A percentile compares a stretch with the other conserved stretches of the same genome.
Conservation (phyloP, 805 yeast genomes). For the Huiozyma naganishii region DNA sequence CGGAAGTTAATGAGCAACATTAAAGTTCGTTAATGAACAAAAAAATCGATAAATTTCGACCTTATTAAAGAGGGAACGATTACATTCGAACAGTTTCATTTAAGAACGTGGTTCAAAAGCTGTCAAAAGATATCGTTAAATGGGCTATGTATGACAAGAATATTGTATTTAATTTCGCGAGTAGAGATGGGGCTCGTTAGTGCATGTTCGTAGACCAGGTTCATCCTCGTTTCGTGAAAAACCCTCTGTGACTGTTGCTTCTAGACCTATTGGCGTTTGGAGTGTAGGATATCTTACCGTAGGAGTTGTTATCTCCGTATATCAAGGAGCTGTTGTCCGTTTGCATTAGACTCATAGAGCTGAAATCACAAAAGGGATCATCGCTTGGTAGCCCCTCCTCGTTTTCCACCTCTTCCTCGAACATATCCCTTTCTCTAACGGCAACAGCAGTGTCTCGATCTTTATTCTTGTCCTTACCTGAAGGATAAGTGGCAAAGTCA, state of each 20-base stretch:
- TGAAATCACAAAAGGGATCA: conserved; percentile 79
- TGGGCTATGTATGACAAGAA: too few species aligned
- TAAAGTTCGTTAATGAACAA: too few species aligned
- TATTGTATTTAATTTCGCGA: too few species aligned
- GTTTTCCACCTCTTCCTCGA: conserved; percentile 24
- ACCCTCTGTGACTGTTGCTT: conserved; percentile 30
- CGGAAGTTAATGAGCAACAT: too few species aligned
- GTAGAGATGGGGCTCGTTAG: too few species aligned
- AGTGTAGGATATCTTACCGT: conserved; percentile 33
- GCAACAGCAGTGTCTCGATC: conserved; percentile 16
- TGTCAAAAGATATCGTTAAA: too few species aligned
- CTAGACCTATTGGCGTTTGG: conserved; percentile 31
- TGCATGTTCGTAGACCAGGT: too few species aligned
- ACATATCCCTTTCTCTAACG: conserved; percentile 20
- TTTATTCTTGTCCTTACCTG: conserved; percentile 13
- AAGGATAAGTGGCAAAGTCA: conserved; percentile 34
- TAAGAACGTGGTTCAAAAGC: too few species aligned
- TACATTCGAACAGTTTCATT: too few species aligned
- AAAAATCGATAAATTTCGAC: too few species aligned
- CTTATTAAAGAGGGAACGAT: too few species aligned
- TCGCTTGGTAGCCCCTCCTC: conserved; percentile 29
- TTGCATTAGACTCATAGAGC: conserved; percentile 76
- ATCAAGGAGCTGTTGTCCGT: conserved; percentile 45
- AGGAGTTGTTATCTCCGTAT: conserved; percentile 35
- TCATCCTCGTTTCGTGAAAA: conserved; percentile 20